Evolutionary conservation across 495 filamentous ascomycete genomes (phyloP).

Genomic region (Xylaria bambusicola): DNA sequence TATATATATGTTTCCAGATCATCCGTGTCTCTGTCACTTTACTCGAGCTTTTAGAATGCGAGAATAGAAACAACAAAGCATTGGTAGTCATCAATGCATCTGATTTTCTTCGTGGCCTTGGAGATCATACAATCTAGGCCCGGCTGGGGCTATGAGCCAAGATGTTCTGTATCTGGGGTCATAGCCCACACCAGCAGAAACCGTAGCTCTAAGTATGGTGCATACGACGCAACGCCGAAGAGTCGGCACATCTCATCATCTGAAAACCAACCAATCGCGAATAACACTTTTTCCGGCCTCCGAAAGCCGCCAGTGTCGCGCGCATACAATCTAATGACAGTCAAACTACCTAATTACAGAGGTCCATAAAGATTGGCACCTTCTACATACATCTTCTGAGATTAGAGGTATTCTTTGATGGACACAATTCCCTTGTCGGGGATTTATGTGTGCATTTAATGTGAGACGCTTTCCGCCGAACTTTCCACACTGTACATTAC

Average conservation of each 20-base stretch:
- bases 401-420: constrained; percentile 8
- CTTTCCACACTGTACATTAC: no score
- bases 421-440: not conserved
- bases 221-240: not conserved
- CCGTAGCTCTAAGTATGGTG: not conserved
- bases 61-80: not conserved
- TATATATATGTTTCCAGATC: no score
- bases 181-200: not conserved
- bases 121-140: constrained; percentile 13
- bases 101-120: no score
- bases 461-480: constrained; percentile 6
- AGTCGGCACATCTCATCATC: not conserved
- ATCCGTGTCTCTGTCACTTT: no score
- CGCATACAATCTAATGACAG: no score
- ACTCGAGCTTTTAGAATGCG: not conserved
- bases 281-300: not conserved
- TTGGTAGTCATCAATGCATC: not conserved
- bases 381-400: no score
- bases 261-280: not conserved
- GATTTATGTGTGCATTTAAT: not conserved
- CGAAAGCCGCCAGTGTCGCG: constrained; percentile 7
- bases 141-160: not conserved
- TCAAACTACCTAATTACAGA: no score
- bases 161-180: constrained; percentile 4
- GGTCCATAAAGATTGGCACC: not conserved